Evolutionary conservation across 2,329 filamentous ascomycete genomes (phyloP).

Genomic region (Ascomycota sp.): DNA sequence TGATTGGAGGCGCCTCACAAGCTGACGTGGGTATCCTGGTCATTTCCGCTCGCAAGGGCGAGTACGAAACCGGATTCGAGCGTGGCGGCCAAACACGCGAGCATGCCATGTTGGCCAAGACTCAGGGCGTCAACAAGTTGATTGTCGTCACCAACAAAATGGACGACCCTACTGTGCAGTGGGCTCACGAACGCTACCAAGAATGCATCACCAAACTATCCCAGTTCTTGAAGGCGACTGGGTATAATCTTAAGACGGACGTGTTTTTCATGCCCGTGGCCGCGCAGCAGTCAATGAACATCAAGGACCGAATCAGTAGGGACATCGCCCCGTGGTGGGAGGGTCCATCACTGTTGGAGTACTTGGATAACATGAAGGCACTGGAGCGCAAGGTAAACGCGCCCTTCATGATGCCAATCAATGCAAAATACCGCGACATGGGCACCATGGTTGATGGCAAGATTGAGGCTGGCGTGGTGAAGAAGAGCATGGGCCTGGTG

Average conservation of each 20-base stretch:
- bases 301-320: conserved; percentile 70
- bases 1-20: conserved; percentile 90
- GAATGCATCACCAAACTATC: conserved; percentile 80
- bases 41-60: conserved; percentile 88
- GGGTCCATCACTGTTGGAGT: conserved; percentile 79
- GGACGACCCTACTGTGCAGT: conserved; percentile 91
- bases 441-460: conserved; percentile 96
- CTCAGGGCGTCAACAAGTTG: conserved; percentile 91
- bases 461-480: conserved; percentile 81
- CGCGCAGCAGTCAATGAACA: conserved; percentile 62
- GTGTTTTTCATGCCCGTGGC: conserved; percentile 92
- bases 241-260: conserved; percentile 85
- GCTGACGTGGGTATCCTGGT: conserved; percentile 88
- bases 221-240: conserved; percentile 73
- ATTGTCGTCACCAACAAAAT: conserved; percentile 96
- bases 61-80: conserved; percentile 98
- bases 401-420: conserved; percentile 97
- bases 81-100: conserved; percentile 87
- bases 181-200: conserved; percentile 79
- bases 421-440: conserved; percentile 90
- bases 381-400: conserved; percentile 91
- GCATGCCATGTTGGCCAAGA: conserved; percentile 94
- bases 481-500: conserved; percentile 64
- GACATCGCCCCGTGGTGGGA: conserved; percentile 63
- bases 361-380: conserved; percentile 79